Evolutionary conservation across 108 stramenopile species (phyloP).

Genomic region (Nitzschia sp.): DNA sequence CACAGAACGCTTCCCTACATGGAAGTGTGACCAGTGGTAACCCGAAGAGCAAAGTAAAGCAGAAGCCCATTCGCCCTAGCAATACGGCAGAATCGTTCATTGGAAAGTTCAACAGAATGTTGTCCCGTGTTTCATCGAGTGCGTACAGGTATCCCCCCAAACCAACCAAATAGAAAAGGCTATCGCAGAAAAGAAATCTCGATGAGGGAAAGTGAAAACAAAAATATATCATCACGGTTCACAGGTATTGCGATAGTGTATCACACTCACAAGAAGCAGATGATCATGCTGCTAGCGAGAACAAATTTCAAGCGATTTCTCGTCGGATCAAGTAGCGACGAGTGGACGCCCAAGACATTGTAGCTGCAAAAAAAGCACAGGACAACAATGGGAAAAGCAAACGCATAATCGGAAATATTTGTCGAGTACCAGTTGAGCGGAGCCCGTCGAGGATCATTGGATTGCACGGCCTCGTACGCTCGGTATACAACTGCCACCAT

Average conservation of each 20-base stretch:
- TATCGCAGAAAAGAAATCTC: neutral
- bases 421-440: slow-evolving; percentile 13
- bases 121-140: slow-evolving; percentile 40
- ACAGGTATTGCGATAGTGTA: neutral
- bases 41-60: slow-evolving; percentile 58
- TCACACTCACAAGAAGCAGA: slow-evolving; percentile 34
- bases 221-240: neutral
- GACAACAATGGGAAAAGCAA: slow-evolving; percentile 68
- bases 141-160: slow-evolving; percentile 62
- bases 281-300: slow-evolving; percentile 27
- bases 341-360: slow-evolving; percentile 68
- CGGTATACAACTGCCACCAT: slow-evolving; percentile 39
- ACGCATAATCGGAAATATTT: slow-evolving; percentile 29
- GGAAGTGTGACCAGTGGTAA: slow-evolving; percentile 61
- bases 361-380: slow-evolving; percentile 60
- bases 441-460: neutral
- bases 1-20: slow-evolving; percentile 55
- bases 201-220: slow-evolving; percentile 3
- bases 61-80: slow-evolving; percentile 59
- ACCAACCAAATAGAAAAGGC: slow-evolving; percentile 53
- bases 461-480: slow-evolving; percentile 2
- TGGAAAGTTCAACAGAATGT: slow-evolving; percentile 63
- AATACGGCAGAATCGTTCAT: slow-evolving; percentile 35
- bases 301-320: slow-evolving; percentile 43
- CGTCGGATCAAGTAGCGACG: slow-evolving; percentile 53